A percentile compares a stretch with the other conserved stretches of the same genome.
Conservation (phyloP, 108 stramenopile genomes). For the Asterionellopsis glacialis region DNA sequence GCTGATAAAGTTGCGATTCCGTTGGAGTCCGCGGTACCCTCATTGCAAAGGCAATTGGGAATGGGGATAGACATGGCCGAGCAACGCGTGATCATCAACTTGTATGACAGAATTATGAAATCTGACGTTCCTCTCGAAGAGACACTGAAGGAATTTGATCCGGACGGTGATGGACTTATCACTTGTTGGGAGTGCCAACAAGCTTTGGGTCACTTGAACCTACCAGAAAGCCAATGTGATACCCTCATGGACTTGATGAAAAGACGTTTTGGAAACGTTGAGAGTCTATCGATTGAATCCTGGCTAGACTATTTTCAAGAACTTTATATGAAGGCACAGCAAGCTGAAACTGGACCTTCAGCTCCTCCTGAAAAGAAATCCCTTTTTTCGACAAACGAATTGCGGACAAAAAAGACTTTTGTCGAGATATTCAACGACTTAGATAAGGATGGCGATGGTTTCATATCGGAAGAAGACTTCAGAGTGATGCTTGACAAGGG, state of each 20-base stretch:
- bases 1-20: constrained; percentile 20
- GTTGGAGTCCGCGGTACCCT: constrained; percentile 19
- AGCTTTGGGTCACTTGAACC: constrained; percentile 15
- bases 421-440: constrained; percentile 34
- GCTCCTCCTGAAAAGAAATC: no score
- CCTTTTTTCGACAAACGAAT: constrained; percentile 18
- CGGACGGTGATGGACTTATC: constrained; percentile 23
- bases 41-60: constrained; percentile 14
- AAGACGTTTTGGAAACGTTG: constrained; percentile 7
- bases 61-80: constrained; percentile 14
- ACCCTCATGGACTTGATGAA: constrained; percentile 8
- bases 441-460: constrained; percentile 23
- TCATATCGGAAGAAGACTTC: constrained; percentile 25
- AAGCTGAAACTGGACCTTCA: constrained; percentile 18
- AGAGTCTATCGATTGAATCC: constrained; percentile 8
- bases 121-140: constrained; percentile 7
- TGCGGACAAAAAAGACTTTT: constrained; percentile 28
- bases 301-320: constrained; percentile 28
- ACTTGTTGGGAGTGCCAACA: constrained; percentile 24
- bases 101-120: constrained; percentile 26
- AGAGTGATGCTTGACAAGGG: constrained; percentile 14
- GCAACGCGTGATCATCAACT: constrained; percentile 15
- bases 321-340: constrained; percentile 21
- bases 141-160: constrained; percentile 20
- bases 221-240: constrained; percentile 14